Conservation (phyloP, 768 basidiomycete genomes). For the Lentinula raphanica region DNA sequence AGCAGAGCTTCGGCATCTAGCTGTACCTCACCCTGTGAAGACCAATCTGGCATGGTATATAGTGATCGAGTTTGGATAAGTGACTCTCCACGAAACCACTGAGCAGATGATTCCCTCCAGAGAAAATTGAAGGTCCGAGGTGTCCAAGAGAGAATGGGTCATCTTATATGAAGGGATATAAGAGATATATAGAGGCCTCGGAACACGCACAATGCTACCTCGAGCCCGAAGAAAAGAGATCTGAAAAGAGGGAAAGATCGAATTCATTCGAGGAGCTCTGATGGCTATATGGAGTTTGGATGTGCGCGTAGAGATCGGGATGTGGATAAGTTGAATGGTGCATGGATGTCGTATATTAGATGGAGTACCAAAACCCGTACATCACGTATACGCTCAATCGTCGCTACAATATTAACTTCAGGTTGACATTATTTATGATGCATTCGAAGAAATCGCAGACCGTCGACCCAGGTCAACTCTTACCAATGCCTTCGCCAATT, state of each 20-base stretch:
- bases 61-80: no score
- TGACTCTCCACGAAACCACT: no score
- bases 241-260: neutral
- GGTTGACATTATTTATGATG: no score
- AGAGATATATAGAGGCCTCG: neutral
- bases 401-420: no score
- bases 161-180: neutral
- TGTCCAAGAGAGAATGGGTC: neutral
- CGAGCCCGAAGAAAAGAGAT: neutral
- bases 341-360: no score
- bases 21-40: conserved; percentile 24
- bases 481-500: no score
- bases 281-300: neutral
- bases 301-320: neutral
- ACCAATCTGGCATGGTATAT: conserved; percentile 37
- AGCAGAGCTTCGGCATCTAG: conserved; percentile 29
- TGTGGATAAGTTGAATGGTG: no score
- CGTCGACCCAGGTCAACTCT: no score
- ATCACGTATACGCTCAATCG: no score
- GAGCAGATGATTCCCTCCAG: no score
- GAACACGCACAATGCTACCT: neutral
- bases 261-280: neutral
- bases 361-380: no score
- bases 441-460: no score
- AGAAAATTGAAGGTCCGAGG: conserved; percentile 11